Evolutionary conservation across 305 asterid species (phyloP), one percentile per base, ranked within the genome.

Genomic region (Petunia hybrid): DNA sequence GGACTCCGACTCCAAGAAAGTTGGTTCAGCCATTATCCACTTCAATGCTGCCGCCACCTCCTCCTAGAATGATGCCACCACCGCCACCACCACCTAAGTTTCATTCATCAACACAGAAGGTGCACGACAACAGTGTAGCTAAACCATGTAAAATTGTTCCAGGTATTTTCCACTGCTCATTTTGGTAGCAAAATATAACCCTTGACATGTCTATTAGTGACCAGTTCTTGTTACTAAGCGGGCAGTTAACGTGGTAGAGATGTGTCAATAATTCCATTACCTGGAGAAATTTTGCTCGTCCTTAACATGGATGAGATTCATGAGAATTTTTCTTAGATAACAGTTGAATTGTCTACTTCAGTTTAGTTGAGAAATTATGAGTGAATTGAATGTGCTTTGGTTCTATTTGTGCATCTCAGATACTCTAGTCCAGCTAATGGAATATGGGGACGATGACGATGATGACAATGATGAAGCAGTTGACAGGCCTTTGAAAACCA

Each of bases 361-460:
- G 10, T 60, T 60, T 77, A 41, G 70, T 57, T 7, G 38, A 76
- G 55, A 5, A 61, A 40, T 22, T 53, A 14, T 68, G 39, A 16
- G 22, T 10, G 71, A 40, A 39, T 36, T 46, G 38, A 57, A 14
- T 79, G 31, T 22, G 51, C 14, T 69, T n/a, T 55, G 51, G 38
- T 53, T 39, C 31, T 13, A 42, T 67, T 62, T 75, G 60, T 66
- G 46, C 78, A 56, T 38, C 42, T 74, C 87, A 93, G 99, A 97
- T 89, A 93, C 99, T 36, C 83, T 97, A 81, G 83, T 89, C 86
- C 91, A 90, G 89, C 87, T 97, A 71, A 88, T 93, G 99, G 99
- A 94, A 83, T 97, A 95, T 80, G 99, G 99, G 82, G 98, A 93
- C 74, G 98, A 92, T 2, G 94, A 91, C 3, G 97, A 91, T 0